These are phyloP conservation scores for Obelidium mucronatum DNA, from an alignment of 192 early-diverging fungal genomes.

Conservation along the genomic window DNA sequence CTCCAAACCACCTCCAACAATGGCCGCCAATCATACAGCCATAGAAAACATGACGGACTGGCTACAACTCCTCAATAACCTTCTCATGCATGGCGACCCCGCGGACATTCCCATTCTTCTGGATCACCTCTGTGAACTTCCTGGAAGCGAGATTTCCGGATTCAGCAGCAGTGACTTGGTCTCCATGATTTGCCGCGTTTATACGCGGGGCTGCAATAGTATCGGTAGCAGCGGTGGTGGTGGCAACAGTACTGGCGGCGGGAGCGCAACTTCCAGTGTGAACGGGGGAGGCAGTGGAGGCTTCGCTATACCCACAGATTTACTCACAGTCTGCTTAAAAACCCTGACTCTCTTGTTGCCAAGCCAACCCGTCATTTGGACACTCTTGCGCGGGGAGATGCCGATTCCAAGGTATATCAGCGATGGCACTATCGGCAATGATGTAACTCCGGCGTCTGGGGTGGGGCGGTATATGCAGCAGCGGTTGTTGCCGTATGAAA, in stretches of 20 bases:
- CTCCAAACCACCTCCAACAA: not conserved
- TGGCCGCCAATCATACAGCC: conserved; percentile 2
- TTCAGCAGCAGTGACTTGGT: conserved; percentile 38
- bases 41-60: conserved; percentile 36
- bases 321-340: conserved; percentile 48
- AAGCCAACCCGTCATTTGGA: conserved; percentile 44
- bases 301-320: conserved; percentile 36
- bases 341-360: conserved; percentile 39
- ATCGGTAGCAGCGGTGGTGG: no score
- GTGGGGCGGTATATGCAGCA: conserved; percentile 50
- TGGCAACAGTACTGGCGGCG: no score
- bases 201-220: conserved; percentile 42
- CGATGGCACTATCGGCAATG: not conserved
- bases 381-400: conserved; percentile 41
- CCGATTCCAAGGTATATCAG: conserved; percentile 44
- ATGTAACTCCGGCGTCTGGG: not conserved
- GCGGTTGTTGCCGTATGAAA: conserved; percentile 51
- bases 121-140: conserved; percentile 38
- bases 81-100: conserved; percentile 44
- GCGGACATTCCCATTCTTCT: not conserved
- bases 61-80: conserved; percentile 43
- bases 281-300: not conserved
- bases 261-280: no score
- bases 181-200: conserved; percentile 44
- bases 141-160: not conserved